Percentiles rank a stretch among this genome's conserved stretches.
Conservation (phyloP, 345 rosid genomes). For the Draba incana region DNA sequence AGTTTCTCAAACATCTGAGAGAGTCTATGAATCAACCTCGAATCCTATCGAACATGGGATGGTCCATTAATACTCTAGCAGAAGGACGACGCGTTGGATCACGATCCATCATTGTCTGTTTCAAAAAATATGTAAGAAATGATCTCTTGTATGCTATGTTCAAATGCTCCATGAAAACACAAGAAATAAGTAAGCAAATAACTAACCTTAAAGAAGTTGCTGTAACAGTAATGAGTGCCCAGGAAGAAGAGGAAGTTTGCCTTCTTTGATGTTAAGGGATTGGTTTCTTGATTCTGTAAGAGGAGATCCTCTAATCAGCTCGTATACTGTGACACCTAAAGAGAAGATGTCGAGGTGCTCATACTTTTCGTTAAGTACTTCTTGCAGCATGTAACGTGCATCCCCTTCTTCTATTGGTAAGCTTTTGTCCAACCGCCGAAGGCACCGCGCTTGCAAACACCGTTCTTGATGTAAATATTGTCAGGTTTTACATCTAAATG, state of each 20-base stretch:
- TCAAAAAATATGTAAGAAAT: slow-evolving; percentile 31
- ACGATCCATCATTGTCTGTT: slow-evolving; percentile 81
- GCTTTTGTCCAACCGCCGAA: slow-evolving; percentile 78
- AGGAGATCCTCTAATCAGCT: slow-evolving; percentile 78
- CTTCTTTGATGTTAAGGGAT: slow-evolving; percentile 71
- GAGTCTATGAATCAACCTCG: slow-evolving; percentile 28
- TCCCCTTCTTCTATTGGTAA: slow-evolving; percentile 95
- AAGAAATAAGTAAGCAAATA: neutral
- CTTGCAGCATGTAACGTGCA: slow-evolving; percentile 99
- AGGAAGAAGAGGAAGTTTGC: slow-evolving; percentile 87
- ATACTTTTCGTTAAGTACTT: slow-evolving; percentile 83
- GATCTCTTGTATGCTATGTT: slow-evolving; percentile 2
- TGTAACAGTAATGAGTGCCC: slow-evolving; percentile 86
- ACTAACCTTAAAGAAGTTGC: slow-evolving; percentile 81
- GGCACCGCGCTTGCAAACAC: slow-evolving; percentile 87
- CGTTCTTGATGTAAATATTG: slow-evolving; percentile 82
- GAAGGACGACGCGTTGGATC: too few species aligned
- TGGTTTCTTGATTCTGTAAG: slow-evolving; percentile 72
- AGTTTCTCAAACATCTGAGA: slow-evolving; percentile 10
- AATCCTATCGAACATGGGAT: slow-evolving; percentile 64
- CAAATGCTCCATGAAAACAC: slow-evolving; percentile 10
- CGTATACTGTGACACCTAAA: slow-evolving; percentile 77
- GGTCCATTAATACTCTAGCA: slow-evolving; percentile 62
- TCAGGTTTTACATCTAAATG: slow-evolving; percentile 98
- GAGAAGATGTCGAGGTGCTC: slow-evolving; percentile 91